Percentiles rank a stretch among this genome's conserved stretches.
phyloP scores from a whole-genome alignment of 441 rosid species.

The Viola pubescens region DNA sequence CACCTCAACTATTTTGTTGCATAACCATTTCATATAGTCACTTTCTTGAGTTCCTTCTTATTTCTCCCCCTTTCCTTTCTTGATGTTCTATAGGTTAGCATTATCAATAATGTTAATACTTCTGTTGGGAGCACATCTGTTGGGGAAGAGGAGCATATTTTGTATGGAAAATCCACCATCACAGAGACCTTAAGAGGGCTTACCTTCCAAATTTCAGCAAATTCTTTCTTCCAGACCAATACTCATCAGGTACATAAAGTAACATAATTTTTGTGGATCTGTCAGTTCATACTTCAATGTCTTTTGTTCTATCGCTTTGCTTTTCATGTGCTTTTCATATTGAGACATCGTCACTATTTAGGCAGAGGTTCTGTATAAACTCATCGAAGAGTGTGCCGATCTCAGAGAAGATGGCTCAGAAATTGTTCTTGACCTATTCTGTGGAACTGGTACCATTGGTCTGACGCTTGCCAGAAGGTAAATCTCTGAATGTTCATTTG shows the following conservation, averaged over 20 bases:
- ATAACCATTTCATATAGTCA: not conserved
- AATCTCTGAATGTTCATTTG: not conserved
- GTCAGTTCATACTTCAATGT: not conserved
- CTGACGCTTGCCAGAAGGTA: conserved; percentile 80
- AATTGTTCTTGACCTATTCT: conserved; percentile 83
- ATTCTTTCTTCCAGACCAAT: conserved; percentile 94
- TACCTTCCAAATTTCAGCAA: conserved; percentile 86
- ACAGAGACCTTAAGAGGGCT: conserved; percentile 77
- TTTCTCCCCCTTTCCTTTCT: conserved; percentile 7
- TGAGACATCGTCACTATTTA: conserved; percentile 21
- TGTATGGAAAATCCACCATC: conserved; percentile 65
- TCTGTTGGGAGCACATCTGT: conserved; percentile 86
- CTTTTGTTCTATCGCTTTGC: conserved; percentile 6
- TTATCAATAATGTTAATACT: conserved; percentile 80
- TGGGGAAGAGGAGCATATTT: conserved; percentile 78
- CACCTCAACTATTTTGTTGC: not conserved
- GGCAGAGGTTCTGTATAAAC: conserved; percentile 89
- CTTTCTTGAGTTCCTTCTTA: not conserved
- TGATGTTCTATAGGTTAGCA: conserved; percentile 47
- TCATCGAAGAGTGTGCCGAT: conserved; percentile 74
- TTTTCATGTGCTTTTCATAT: conserved; percentile 3
- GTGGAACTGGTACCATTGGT: conserved; percentile 95
- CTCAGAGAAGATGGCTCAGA: conserved; percentile 84
- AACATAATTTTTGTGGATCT: not conserved
- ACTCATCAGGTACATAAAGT: conserved; percentile 55